These are phyloP conservation scores for Chaetomiaceae sp. DNA, from an alignment of 2,329 filamentous ascomycete species.

Conservation along the genomic window DNA sequence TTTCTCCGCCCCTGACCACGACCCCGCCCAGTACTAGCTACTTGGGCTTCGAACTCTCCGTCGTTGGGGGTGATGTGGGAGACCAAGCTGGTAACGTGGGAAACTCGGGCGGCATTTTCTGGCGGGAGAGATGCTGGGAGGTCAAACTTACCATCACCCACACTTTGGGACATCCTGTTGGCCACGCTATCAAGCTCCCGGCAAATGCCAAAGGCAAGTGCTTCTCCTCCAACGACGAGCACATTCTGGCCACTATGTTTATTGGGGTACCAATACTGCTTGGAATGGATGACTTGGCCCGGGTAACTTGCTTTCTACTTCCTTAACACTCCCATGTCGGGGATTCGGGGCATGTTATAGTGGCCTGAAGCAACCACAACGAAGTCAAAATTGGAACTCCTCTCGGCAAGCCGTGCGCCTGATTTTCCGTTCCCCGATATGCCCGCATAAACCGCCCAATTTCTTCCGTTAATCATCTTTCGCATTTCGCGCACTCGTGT, in stretches of 20 bases:
- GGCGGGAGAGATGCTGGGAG: slow-evolving; percentile 52
- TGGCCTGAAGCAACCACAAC: slow-evolving; percentile 65
- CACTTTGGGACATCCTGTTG: slow-evolving; percentile 45
- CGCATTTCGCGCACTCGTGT: slow-evolving; percentile 52
- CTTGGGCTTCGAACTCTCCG: slow-evolving; percentile 15
- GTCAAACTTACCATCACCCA: slow-evolving; percentile 58
- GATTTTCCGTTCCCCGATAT: slow-evolving; percentile 34
- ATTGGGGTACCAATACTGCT: slow-evolving; percentile 63
- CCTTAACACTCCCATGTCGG: slow-evolving; percentile 54
- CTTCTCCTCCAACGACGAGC: slow-evolving; percentile 51
- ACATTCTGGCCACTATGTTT: slow-evolving; percentile 35
- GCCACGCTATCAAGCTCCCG: slow-evolving; percentile 37
- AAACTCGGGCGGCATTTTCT: slow-evolving; percentile 46
- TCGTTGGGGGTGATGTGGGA: slow-evolving; percentile 27
- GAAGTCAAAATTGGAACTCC: slow-evolving; percentile 51
- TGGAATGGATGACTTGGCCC: slow-evolving; percentile 59
- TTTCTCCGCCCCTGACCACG: slow-evolving; percentile 48
- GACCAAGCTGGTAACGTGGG: slow-evolving; percentile 45
- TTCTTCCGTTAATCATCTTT: slow-evolving; percentile 39
- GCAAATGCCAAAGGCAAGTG: slow-evolving; percentile 41
- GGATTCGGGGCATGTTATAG: slow-evolving; percentile 60
- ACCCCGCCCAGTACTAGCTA: slow-evolving; percentile 47
- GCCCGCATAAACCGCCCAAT: slow-evolving; percentile 51
- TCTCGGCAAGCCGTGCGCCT: slow-evolving; percentile 29
- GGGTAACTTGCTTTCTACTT: slow-evolving; percentile 54